Evolutionary conservation across 345 rosid genomes (phyloP).

Genomic region (Kernera saxatilis): DNA sequence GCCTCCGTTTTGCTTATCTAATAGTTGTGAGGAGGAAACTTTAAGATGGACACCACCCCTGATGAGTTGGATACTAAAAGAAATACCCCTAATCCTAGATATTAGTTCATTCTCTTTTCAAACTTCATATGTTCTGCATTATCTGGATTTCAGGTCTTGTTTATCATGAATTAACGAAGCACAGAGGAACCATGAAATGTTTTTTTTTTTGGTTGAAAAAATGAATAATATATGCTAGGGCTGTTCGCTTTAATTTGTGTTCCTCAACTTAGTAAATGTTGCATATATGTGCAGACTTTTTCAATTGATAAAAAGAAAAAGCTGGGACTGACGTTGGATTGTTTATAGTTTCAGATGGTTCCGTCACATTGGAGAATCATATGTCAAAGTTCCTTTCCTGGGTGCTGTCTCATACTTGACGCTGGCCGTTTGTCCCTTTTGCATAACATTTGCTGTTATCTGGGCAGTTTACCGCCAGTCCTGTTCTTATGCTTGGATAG

Average conservation of each 20-base stretch:
- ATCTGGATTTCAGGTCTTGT: background rate
- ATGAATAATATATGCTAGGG: too few relatives aligned
- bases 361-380: conserved; percentile 69
- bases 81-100: background rate
- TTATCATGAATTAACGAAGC: background rate
- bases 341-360: conserved; percentile 87
- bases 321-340: conserved; percentile 38
- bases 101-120: background rate
- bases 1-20: background rate
- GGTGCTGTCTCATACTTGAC: conserved; percentile 90
- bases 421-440: conserved; percentile 81
- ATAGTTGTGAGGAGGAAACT: too few relatives aligned
- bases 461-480: conserved; percentile 73
- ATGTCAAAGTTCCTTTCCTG: conserved; percentile 66
- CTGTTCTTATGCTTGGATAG: conserved; percentile 93
- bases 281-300: background rate
- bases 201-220: too few relatives aligned
- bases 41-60: too few relatives aligned
- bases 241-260: too few relatives aligned
- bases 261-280: background rate
- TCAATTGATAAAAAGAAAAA: background rate
- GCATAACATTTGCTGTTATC: conserved; percentile 80
- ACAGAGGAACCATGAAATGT: too few relatives aligned
- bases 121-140: background rate
- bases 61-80: background rate